phyloP scores from a whole-genome alignment of 2,329 filamentous ascomycete species.

The Ophiostoma fasciatum region DNA sequence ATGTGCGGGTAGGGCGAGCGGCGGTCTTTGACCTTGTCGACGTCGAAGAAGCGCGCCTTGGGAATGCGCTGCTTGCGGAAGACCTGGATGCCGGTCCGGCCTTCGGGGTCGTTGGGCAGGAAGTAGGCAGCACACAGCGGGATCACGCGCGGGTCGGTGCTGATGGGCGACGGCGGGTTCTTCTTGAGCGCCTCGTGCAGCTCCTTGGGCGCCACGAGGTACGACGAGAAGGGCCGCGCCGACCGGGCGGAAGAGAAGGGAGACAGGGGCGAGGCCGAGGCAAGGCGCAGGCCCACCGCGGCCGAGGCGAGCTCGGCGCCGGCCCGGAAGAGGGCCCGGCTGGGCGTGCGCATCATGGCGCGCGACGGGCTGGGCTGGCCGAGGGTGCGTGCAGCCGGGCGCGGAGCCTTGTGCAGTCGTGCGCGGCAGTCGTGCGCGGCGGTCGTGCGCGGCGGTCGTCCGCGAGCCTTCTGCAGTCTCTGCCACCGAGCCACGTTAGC shows the following conservation, averaged over 20 bases:
- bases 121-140: slow-evolving; percentile 94
- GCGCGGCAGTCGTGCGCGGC: no score
- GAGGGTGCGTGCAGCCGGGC: no score
- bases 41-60: slow-evolving; percentile 85
- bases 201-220: slow-evolving; percentile 74
- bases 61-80: slow-evolving; percentile 78
- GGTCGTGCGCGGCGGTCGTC: no score
- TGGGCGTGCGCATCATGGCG: slow-evolving; percentile 22
- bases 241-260: no score
- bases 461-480: no score
- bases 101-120: slow-evolving; percentile 64
- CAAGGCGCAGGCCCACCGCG: slow-evolving; percentile 12
- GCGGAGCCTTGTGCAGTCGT: no score
- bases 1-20: slow-evolving; percentile 90
- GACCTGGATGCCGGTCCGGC: slow-evolving; percentile 62
- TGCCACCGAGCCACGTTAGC: no score
- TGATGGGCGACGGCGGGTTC: slow-evolving; percentile 66
- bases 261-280: no score
- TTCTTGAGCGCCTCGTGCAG: slow-evolving; percentile 68
- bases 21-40: slow-evolving; percentile 81
- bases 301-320: slow-evolving; percentile 18
- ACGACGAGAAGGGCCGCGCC: slow-evolving; percentile 66
- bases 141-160: slow-evolving; percentile 68
- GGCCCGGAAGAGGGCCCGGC: slow-evolving; percentile 25
- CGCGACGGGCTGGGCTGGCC: no score